Base-by-base conservation (phyloP, 129 eudicot genomes). In the Lactuca sativa region DNA sequence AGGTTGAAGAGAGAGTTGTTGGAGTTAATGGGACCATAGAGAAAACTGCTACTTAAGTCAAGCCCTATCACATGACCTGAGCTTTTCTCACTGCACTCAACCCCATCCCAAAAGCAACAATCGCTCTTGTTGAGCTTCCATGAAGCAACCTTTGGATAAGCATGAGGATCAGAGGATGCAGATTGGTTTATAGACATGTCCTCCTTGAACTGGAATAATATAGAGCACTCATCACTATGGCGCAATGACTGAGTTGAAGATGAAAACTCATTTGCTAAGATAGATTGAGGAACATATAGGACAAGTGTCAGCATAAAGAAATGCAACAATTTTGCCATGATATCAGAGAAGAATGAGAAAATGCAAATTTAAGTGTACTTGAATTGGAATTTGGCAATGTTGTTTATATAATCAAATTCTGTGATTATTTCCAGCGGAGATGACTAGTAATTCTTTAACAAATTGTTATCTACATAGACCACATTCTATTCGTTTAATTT, bases 91-190 rank as follows among this genome's bases (percentile, higher is more conserved):
- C 57, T 33, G 47, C 78, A 74, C 49, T 64, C 72, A 40, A 74
- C 78, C 48, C 78, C 78, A 9, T 74, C 78, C 78, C 72, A 74
- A 1, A 15, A 63, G 30, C 78, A 74, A 11, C 78, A 74, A 16
- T 56, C 33, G 9, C 62, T 40, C 11, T 0, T 31, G 21, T 56
- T 56, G 56, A 64, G 44, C 11, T 47, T 47, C 74, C 74, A 69
- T 38, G 65, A 55, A 32, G 55, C 55, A 43, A 59, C 1, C 68
- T 59, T 71, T 9, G 59, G 34, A 12, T 53, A 52, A 59, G 76
- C 66, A n/a, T 5, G 40, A 12, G 18, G 68, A 7, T 59, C 67
- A 12, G 3, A 11, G 15, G 70, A 66, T 47, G 25, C 59, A 11
- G 43, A 30, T 0, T 48, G 7, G 37, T 48, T 11, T 43, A 31